Percentiles rank a stretch among this genome's conserved stretches.
These are phyloP conservation scores for Skeletonema marinoi DNA, from an alignment of 108 stramenopile genomes.

Conservation along the genomic window DNA sequence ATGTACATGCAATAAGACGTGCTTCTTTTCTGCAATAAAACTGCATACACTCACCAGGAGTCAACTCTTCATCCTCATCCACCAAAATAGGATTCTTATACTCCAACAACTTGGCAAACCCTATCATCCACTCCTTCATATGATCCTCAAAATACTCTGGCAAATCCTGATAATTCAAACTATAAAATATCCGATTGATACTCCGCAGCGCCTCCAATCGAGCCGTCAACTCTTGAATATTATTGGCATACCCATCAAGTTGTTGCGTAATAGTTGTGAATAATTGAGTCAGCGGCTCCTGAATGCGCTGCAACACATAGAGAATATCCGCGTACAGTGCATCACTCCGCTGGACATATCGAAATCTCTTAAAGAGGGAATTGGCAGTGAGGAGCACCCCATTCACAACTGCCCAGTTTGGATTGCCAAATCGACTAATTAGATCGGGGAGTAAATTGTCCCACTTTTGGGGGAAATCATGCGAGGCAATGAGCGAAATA, in stretches of 20 bases:
- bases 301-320: slow-evolving; percentile 80
- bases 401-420: slow-evolving; percentile 80
- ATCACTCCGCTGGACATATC: slow-evolving; percentile 89
- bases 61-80: slow-evolving; percentile 84
- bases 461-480: slow-evolving; percentile 97
- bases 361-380: slow-evolving; percentile 93
- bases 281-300: slow-evolving; percentile 80
- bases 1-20: not conserved
- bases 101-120: slow-evolving; percentile 85
- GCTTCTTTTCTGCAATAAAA: not conserved
- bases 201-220: slow-evolving; percentile 82
- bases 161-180: slow-evolving; percentile 97
- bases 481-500: slow-evolving; percentile 90
- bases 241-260: slow-evolving; percentile 56
- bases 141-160: slow-evolving; percentile 99
- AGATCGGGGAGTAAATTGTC: slow-evolving; percentile 89
- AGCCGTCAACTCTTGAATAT: slow-evolving; percentile 48
- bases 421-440: slow-evolving; percentile 69
- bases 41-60: slow-evolving; percentile 52
- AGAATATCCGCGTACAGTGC: slow-evolving; percentile 82
- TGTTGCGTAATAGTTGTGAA: slow-evolving; percentile 59
- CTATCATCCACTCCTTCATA: slow-evolving; percentile 91
- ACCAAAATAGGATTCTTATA: slow-evolving; percentile 86
- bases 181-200: slow-evolving; percentile 91
- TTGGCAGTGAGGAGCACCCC: slow-evolving; percentile 96